phyloP scores from a whole-genome alignment of 257 asterid genomes.

The Nicotiana otophora region DNA sequence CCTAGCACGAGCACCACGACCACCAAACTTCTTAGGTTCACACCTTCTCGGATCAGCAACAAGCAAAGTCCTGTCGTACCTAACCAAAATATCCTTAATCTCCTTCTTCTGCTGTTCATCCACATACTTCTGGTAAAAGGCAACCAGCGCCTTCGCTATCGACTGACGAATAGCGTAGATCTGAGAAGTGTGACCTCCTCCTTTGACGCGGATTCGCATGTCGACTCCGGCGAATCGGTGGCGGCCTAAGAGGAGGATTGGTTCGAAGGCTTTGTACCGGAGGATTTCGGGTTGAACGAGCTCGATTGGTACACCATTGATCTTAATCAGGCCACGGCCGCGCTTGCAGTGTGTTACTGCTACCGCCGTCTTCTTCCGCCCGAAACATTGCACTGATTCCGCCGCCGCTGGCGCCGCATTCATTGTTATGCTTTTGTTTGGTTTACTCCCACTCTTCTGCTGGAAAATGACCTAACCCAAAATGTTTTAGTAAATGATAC shows the following conservation, averaged over 20 bases:
- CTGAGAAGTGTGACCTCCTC: constrained; percentile 10
- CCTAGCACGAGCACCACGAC: constrained; percentile 13
- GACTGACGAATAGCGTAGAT: constrained; percentile 8
- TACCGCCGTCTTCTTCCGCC: not conserved
- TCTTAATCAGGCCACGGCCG: not conserved
- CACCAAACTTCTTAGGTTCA: constrained; percentile 12
- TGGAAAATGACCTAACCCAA: not conserved
- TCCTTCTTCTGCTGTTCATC: not conserved
- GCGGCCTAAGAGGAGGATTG: not conserved
- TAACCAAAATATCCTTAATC: not conserved
- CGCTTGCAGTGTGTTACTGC: constrained; percentile 12
- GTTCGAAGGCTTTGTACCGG: constrained; percentile 1
- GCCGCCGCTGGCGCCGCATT: not conserved
- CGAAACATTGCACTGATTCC: constrained; percentile 11
- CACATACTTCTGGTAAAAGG: constrained; percentile 2
- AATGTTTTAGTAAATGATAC: not conserved
- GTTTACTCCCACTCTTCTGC: not conserved
- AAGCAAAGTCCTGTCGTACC: constrained; percentile 5
- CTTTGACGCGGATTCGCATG: constrained; percentile 3
- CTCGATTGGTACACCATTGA: constrained; percentile 7
- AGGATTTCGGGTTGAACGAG: constrained; percentile 3
- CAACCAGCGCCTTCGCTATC: not conserved
- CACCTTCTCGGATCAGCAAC: constrained; percentile 14
- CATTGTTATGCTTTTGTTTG: not conserved
- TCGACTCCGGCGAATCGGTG: constrained; percentile 3